phyloP scores from a whole-genome alignment of 164 flowering plant genomes.

The Nymphaea thermarum region DNA sequence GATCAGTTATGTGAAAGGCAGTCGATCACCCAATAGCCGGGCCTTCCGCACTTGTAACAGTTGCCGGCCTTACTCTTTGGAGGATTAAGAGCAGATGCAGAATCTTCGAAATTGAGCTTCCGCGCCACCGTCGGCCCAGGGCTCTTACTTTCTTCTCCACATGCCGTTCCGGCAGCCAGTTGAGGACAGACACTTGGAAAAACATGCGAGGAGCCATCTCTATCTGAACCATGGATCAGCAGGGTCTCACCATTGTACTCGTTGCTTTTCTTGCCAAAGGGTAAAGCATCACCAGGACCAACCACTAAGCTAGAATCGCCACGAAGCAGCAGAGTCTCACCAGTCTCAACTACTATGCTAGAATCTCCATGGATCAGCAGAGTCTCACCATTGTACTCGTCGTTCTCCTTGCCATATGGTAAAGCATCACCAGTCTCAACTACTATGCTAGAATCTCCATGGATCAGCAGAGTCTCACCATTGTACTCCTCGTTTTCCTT shows the following conservation, averaged over 20 bases:
- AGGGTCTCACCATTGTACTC: not conserved
- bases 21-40: slow-evolving; percentile 7
- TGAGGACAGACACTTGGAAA: not conserved
- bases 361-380: not conserved
- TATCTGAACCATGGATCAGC: not conserved
- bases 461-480: not conserved
- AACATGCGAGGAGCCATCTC: not conserved
- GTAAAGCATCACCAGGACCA: no score
- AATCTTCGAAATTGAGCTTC: not conserved
- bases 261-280: no score
- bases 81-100: not conserved
- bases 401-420: no score
- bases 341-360: no score
- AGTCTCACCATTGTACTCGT: not conserved
- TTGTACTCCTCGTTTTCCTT: no score
- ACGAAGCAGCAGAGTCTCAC: no score
- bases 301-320: no score
- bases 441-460: no score
- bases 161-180: not conserved
- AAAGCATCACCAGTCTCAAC: no score
- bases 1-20: slow-evolving; percentile 1
- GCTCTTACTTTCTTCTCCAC: not conserved
- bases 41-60: slow-evolving; percentile 6
- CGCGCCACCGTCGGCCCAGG: not conserved
- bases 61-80: not conserved